phyloP scores from a whole-genome alignment of 2,329 filamentous ascomycete genomes.

The Metarhizium rileyi region DNA sequence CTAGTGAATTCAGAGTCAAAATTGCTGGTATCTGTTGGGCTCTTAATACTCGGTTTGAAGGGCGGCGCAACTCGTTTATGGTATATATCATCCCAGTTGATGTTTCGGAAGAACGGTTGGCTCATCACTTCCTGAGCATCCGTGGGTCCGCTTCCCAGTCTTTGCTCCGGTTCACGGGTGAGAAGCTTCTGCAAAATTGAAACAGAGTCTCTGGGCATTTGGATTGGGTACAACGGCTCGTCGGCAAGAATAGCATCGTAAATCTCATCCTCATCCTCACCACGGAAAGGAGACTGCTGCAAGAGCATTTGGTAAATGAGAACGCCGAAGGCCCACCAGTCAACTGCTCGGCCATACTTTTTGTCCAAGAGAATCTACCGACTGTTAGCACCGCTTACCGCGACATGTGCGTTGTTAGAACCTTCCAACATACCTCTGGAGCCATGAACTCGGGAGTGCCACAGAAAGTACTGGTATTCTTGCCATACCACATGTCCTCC shows the following conservation, averaged over 20 bases:
- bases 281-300: slow-evolving; percentile 96
- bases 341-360: slow-evolving; percentile 93
- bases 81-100: slow-evolving; percentile 98
- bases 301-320: slow-evolving; percentile 99
- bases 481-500: slow-evolving; percentile 99
- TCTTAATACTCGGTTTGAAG: slow-evolving; percentile 84
- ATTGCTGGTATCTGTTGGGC: slow-evolving; percentile 95
- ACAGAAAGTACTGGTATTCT: slow-evolving; percentile 94
- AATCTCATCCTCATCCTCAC: slow-evolving; percentile 98
- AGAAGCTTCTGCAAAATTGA: slow-evolving; percentile 96
- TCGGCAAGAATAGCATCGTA: slow-evolving; percentile 98
- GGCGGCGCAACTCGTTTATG: slow-evolving; percentile 85
- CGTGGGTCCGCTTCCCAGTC: slow-evolving; percentile 87
- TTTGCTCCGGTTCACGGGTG: slow-evolving; percentile 86
- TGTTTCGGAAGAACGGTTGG: slow-evolving; percentile 94
- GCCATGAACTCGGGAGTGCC: slow-evolving; percentile 99
- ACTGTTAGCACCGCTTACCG: slow-evolving; percentile 9
- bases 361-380: slow-evolving; percentile 86
- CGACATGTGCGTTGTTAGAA: too few species aligned
- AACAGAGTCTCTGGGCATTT: slow-evolving; percentile 96
- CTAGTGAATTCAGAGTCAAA: slow-evolving; percentile 98
- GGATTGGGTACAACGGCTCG: slow-evolving; percentile 94
- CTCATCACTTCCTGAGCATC: slow-evolving; percentile 99
- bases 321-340: slow-evolving; percentile 99
- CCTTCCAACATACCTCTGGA: slow-evolving; percentile 61